Percentiles rank a stretch among this genome's conserved stretches.
Conservation (phyloP, 306 rosid genomes). For the Castanospermum australe region DNA sequence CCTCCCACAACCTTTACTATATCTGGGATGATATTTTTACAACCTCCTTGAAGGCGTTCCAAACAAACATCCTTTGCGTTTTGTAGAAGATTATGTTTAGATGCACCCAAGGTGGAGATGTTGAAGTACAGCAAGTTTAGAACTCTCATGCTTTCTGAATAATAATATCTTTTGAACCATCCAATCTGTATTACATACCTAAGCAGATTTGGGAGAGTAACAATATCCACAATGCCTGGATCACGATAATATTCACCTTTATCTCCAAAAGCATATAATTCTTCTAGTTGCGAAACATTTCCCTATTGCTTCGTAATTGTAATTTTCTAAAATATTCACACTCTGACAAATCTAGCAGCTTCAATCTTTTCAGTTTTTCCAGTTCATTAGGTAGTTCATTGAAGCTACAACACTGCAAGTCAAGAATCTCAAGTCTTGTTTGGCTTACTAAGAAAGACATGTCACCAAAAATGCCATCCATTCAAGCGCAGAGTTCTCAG, state of each 20-base stretch:
- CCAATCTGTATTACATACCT: background rate
- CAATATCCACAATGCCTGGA: background rate
- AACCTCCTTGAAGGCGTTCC: background rate
- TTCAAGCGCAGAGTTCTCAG: background rate
- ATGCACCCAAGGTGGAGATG: background rate
- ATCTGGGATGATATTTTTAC: background rate
- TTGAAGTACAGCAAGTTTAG: fast-evolving
- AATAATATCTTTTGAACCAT: no score
- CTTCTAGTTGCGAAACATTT: background rate
- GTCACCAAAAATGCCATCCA: background rate
- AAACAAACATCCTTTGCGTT: background rate
- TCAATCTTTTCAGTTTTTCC: background rate
- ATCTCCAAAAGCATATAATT: background rate
- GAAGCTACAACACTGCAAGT: background rate
- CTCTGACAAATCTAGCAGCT: background rate
- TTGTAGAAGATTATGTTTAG: background rate
- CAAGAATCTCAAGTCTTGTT: background rate
- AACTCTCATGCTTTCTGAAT: background rate
- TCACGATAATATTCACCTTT: background rate
- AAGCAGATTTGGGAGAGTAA: background rate
- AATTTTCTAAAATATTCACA: background rate
- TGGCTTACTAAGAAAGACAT: background rate
- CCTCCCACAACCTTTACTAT: background rate
- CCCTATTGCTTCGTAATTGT: background rate
- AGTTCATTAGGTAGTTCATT: background rate